These are phyloP conservation scores for Bacidia rubella DNA, from an alignment of 495 filamentous ascomycete genomes.

Conservation along the genomic window DNA sequence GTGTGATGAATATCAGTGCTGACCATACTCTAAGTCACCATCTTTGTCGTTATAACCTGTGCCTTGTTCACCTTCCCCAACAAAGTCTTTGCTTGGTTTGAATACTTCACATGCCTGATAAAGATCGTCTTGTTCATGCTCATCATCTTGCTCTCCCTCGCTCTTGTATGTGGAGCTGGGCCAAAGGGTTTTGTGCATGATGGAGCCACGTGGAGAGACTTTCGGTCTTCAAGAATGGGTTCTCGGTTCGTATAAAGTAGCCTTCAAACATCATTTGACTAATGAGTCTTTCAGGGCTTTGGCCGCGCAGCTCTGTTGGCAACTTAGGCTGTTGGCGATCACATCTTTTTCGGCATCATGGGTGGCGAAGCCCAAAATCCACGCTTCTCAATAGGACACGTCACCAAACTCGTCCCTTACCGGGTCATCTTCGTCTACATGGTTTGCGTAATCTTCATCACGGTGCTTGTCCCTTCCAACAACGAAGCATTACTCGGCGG, in stretches of 20 bases:
- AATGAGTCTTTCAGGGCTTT: constrained; percentile 13
- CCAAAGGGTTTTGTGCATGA: constrained; percentile 18
- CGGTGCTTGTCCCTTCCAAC: constrained; percentile 20
- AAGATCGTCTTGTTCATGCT: constrained; percentile 24
- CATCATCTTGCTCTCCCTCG: constrained; percentile 20
- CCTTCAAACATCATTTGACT: neutral
- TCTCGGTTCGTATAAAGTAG: constrained; percentile 13
- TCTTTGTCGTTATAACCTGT: constrained; percentile 19
- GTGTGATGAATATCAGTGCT: neutral
- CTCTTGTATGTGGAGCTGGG: constrained; percentile 22
- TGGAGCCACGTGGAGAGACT: constrained; percentile 21
- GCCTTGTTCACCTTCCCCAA: constrained; percentile 20
- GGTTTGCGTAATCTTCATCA: constrained; percentile 19
- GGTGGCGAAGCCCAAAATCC: constrained; percentile 20
- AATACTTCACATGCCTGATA: constrained; percentile 22
- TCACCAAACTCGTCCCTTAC: constrained; percentile 21
- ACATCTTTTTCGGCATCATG: constrained; percentile 16
- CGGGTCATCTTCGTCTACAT: constrained; percentile 25
- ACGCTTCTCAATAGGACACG: constrained; percentile 20
- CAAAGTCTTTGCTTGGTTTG: constrained; percentile 22
- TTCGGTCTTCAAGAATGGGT: constrained; percentile 21
- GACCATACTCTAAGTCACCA: constrained; percentile 15
- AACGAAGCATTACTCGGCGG: constrained; percentile 19
- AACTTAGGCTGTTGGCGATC: constrained; percentile 17
- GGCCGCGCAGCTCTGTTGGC: constrained; percentile 15